Conservation (phyloP, 495 filamentous ascomycete species). For the Barbatosphaeria neglecta region DNA sequence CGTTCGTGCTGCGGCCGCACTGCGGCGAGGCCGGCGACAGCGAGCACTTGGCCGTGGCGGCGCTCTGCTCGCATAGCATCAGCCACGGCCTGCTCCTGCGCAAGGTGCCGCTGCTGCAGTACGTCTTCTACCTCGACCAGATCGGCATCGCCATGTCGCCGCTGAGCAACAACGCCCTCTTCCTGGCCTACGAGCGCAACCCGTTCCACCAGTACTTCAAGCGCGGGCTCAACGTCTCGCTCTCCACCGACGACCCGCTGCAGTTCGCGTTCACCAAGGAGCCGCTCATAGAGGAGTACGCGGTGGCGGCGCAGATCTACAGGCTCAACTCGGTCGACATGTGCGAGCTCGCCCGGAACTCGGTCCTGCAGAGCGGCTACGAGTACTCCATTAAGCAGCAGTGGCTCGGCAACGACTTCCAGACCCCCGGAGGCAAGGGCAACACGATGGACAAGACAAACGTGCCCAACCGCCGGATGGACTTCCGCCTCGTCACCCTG, state of each 20-base stretch:
- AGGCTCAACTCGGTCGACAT: constrained; percentile 95
- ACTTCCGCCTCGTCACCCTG: constrained; percentile 76
- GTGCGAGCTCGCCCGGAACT: constrained; percentile 96
- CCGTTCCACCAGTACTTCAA: constrained; percentile 92
- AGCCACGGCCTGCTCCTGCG: constrained; percentile 87
- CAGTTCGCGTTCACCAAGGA: constrained; percentile 99
- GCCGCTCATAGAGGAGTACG: constrained; percentile 94
- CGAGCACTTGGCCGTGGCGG: constrained; percentile 86
- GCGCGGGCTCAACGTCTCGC: constrained; percentile 84
- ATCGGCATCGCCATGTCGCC: constrained; percentile 99
- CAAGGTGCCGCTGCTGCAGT: constrained; percentile 90
- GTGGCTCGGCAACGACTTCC: constrained; percentile 73
- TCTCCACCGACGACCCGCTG: constrained; percentile 93
- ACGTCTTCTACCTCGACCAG: constrained; percentile 94
- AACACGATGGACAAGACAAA: constrained; percentile 94
- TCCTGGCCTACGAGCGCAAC: constrained; percentile 94
- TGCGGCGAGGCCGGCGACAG: constrained; percentile 96
- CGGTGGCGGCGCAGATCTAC: constrained; percentile 95
- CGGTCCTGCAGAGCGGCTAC: constrained; percentile 87
- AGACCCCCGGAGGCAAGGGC: constrained; percentile 61
- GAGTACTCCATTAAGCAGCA: constrained; percentile 77
- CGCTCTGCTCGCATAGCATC: constrained; percentile 93
- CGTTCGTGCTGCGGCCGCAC: constrained; percentile 84
- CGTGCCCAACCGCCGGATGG: constrained; percentile 82
- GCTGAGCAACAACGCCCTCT: constrained; percentile 92